Percentiles rank a stretch among this genome's conserved stretches.
phyloP scores from a whole-genome alignment of 495 filamentous ascomycete genomes.

The Massariosphaeria phaeospora region DNA sequence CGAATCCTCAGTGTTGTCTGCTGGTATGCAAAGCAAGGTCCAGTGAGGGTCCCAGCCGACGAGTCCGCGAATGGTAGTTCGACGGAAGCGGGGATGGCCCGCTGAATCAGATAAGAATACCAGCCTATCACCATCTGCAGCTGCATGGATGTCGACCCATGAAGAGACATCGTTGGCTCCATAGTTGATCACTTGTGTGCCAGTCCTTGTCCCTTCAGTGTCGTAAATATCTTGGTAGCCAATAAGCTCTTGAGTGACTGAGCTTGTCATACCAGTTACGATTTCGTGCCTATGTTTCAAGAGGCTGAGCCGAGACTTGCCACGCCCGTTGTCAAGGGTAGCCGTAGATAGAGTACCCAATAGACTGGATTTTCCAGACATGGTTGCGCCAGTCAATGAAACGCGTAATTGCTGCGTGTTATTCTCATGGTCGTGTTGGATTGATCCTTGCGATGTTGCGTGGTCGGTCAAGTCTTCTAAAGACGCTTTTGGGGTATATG shows the following conservation, averaged over 20 bases:
- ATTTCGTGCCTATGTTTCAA: slow-evolving; percentile 95
- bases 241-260: slow-evolving; percentile 85
- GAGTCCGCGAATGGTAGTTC: slow-evolving; percentile 82
- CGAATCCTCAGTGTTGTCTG: slow-evolving; percentile 60
- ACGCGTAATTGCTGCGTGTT: slow-evolving; percentile 75
- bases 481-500: neutral
- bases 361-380: slow-evolving; percentile 90
- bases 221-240: slow-evolving; percentile 57
- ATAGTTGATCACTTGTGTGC: slow-evolving; percentile 73
- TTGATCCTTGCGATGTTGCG: neutral
- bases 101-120: slow-evolving; percentile 85
- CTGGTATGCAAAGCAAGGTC: slow-evolving; percentile 81
- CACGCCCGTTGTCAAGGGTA: slow-evolving; percentile 84
- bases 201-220: slow-evolving; percentile 31
- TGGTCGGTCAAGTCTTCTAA: slow-evolving; percentile 4
- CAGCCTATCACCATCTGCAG: slow-evolving; percentile 67
- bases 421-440: neutral
- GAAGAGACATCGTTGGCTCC: slow-evolving; percentile 78
- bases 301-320: slow-evolving; percentile 78
- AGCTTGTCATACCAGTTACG: slow-evolving; percentile 83
- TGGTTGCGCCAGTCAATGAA: slow-evolving; percentile 82
- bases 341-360: slow-evolving; percentile 84
- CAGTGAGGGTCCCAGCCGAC: slow-evolving; percentile 95
- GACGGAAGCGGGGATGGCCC: slow-evolving; percentile 77
- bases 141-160: slow-evolving; percentile 87